A percentile compares a stretch with the other conserved stretches of the same genome.
phyloP scores from a whole-genome alignment of 305 asterid genomes.

The Plantago coronopus region DNA sequence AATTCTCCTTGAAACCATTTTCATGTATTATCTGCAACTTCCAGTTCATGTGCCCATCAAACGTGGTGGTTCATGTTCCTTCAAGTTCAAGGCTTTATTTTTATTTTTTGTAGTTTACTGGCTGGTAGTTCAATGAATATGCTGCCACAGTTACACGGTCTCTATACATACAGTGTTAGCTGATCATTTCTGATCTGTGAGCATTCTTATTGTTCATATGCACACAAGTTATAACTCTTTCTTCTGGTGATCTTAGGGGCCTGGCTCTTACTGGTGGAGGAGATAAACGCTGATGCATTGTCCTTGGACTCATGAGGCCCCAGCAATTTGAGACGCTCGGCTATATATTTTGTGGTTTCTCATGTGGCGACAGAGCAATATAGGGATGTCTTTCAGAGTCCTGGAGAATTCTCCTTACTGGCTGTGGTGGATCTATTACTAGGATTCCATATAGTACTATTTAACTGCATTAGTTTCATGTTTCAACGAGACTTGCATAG shows the following conservation, averaged over 20 bases:
- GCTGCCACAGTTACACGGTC: too few relatives aligned
- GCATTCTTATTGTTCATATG: not conserved
- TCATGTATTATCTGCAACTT: too few relatives aligned
- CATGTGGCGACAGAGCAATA: constrained; percentile 5
- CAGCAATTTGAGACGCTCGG: not conserved
- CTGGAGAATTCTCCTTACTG: not conserved
- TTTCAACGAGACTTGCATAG: constrained; percentile 26
- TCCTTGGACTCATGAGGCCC: too few relatives aligned
- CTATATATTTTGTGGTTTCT: not conserved
- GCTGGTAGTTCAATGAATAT: too few relatives aligned
- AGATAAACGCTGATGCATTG: constrained; percentile 38
- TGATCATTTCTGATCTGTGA: not conserved
- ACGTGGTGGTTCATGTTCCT: too few relatives aligned
- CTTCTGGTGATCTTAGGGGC: constrained; percentile 40
- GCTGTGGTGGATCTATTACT: constrained; percentile 25
- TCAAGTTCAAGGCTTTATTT: too few relatives aligned
- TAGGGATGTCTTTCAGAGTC: not conserved
- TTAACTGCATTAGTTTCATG: constrained; percentile 23
- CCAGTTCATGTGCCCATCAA: too few relatives aligned
- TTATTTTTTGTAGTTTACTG: too few relatives aligned
- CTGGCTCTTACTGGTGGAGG: constrained; percentile 39
- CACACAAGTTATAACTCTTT: constrained; percentile 4
- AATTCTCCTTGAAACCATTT: too few relatives aligned
- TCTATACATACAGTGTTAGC: not conserved
- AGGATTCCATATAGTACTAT: constrained; percentile 21